These are phyloP conservation scores for Botrytis tulipae DNA, from an alignment of 2,329 filamentous ascomycete species.

Conservation along the genomic window DNA sequence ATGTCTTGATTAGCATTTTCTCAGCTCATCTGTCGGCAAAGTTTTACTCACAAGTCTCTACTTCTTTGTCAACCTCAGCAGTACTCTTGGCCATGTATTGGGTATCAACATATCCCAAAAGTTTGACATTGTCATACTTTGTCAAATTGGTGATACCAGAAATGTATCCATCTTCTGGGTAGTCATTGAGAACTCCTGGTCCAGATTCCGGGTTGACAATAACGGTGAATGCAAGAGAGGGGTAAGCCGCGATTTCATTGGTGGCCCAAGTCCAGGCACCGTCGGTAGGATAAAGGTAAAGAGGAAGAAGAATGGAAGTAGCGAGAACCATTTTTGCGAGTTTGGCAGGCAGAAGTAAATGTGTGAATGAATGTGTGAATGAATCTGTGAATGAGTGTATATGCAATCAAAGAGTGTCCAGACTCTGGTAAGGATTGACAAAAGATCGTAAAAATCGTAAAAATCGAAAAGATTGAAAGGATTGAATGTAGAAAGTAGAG, in stretches of 20 bases:
- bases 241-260: conserved; percentile 2
- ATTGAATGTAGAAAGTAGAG: neutral
- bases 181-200: neutral
- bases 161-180: conserved; percentile 5
- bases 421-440: neutral
- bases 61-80: neutral
- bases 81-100: neutral
- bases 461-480: neutral
- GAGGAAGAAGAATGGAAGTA: conserved; percentile 17
- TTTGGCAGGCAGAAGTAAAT: neutral
- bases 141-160: neutral
- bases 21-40: no score
- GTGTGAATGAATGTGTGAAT: neutral
- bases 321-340: conserved; percentile 13
- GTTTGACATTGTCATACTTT: conserved; percentile 8
- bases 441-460: neutral
- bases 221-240: conserved; percentile 11
- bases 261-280: conserved; percentile 18
- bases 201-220: conserved; percentile 16
- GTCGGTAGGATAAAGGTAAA: conserved; percentile 14
- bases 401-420: conserved; percentile 2
- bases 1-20: neutral
- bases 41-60: conserved; percentile 14
- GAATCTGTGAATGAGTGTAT: neutral
- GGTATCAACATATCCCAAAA: conserved; percentile 19